Conservation (phyloP, 176 grass and related monocot genomes). For the Canna indica region DNA sequence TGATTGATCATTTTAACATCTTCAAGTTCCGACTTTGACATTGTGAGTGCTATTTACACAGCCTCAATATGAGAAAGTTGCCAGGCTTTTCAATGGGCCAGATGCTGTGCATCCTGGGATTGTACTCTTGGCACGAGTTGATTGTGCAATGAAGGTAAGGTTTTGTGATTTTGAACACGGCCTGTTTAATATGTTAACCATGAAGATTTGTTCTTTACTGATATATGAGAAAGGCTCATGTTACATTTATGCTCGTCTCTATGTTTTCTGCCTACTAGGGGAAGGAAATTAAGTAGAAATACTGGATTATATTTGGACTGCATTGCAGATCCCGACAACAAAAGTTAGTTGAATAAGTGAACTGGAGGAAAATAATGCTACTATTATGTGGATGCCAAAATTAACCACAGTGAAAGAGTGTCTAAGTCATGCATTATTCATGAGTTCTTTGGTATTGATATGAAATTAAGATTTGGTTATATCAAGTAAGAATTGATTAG, state of each 20-base stretch:
- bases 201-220: not conserved
- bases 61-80: slow-evolving; percentile 97
- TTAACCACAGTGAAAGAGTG: not conserved
- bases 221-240: not conserved
- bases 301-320: not conserved
- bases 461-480: too few species aligned
- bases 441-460: not conserved
- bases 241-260: not conserved
- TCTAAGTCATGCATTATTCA: not conserved
- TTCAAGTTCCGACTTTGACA: not conserved
- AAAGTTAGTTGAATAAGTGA: not conserved
- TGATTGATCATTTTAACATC: not conserved
- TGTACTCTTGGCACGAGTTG: slow-evolving; percentile 78
- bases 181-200: not conserved
- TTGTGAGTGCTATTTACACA: slow-evolving; percentile 16
- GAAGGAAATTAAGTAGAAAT: not conserved
- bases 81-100: slow-evolving; percentile 83
- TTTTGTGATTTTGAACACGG: not conserved
- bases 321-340: not conserved
- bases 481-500: too few species aligned
- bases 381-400: not conserved
- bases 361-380: not conserved
- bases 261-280: not conserved
- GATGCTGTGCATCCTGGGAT: slow-evolving; percentile 76
- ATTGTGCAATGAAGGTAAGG: slow-evolving; percentile 93